Evolutionary conservation across 1,284 basidiomycete genomes (phyloP).

Genomic region (Thelephora terrestris): DNA sequence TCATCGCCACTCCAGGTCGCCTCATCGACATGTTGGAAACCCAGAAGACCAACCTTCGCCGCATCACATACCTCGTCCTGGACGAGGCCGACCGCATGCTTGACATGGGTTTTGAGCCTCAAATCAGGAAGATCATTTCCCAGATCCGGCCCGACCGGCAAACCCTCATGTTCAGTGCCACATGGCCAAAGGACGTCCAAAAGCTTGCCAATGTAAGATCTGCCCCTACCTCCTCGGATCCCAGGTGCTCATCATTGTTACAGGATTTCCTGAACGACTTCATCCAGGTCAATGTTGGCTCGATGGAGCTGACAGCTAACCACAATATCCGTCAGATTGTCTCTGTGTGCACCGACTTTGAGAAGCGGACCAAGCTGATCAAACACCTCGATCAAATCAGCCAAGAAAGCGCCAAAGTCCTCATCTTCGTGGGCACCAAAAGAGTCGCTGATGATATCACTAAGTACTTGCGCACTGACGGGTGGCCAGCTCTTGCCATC

Average conservation of each 20-base stretch:
- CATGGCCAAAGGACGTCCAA: conserved; percentile 99
- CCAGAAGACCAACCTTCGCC: conserved; percentile 91
- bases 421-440: conserved; percentile 98
- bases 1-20: conserved; percentile 87
- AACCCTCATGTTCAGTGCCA: conserved; percentile 96
- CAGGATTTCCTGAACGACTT: conserved; percentile 93
- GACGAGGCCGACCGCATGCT: conserved; percentile 99
- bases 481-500: conserved; percentile 97
- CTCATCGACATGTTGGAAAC: conserved; percentile 94
- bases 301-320: conserved; percentile 96
- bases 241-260: conserved; percentile 3
- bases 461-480: conserved; percentile 93
- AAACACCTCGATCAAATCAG: conserved; percentile 97
- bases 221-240: conserved; percentile 1
- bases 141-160: conserved; percentile 97
- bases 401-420: conserved; percentile 94
- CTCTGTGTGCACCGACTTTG: conserved; percentile 96
- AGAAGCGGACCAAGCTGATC: conserved; percentile 93
- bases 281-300: conserved; percentile 99
- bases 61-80: conserved; percentile 97
- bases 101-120: conserved; percentile 99
- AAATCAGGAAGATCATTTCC: conserved; percentile 95
- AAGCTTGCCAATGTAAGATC: conserved; percentile 73
- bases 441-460: conserved; percentile 97
- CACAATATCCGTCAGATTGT: conserved; percentile 96